These are phyloP conservation scores for Colletotrichum tamarilloi DNA, from an alignment of 2,329 filamentous ascomycete genomes.

Conservation along the genomic window DNA sequence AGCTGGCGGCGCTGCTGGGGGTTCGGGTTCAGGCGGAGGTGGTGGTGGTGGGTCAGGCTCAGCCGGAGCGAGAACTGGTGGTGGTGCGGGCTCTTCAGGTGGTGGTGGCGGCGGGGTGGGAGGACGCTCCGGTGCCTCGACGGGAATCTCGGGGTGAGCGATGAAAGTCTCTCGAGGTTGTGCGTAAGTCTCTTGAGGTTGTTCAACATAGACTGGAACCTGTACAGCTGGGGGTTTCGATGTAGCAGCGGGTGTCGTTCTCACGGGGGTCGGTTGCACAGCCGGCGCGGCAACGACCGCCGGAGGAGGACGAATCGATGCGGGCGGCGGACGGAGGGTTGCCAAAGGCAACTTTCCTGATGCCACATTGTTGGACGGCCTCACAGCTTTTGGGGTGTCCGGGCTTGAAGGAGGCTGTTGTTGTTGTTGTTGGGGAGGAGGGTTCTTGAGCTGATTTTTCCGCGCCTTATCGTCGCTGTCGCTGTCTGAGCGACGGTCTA, in stretches of 20 bases:
- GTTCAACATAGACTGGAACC: background rate
- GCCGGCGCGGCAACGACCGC: background rate
- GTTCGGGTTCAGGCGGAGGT: background rate
- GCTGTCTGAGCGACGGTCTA: conserved; percentile 29
- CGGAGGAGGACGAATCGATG: background rate
- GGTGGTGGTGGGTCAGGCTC: conserved; percentile 23
- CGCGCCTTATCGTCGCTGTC: conserved; percentile 15
- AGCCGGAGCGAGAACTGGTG: conserved; percentile 25
- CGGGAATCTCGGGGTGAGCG: conserved; percentile 1
- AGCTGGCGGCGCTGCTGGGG: conserved; percentile 12
- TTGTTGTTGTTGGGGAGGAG: conserved; percentile 10
- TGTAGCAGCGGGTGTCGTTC: background rate
- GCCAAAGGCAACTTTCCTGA: conserved; percentile 6
- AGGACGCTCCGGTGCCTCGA: background rate
- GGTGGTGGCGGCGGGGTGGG: conserved; percentile 6
- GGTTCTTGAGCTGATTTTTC: conserved; percentile 1
- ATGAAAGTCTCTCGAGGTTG: background rate
- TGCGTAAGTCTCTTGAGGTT: background rate
- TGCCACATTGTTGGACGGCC: background rate
- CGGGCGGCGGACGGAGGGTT: background rate
- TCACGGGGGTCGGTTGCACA: background rate
- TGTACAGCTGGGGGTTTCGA: background rate
- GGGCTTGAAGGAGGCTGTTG: conserved; percentile 22
- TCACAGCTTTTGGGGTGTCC: conserved; percentile 11
- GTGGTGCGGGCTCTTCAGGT: conserved; percentile 14